Evolutionary conservation across 2,329 filamentous ascomycete genomes (phyloP), one percentile per base, ranked within the genome.

Genomic region (Penicillium polonicum): DNA sequence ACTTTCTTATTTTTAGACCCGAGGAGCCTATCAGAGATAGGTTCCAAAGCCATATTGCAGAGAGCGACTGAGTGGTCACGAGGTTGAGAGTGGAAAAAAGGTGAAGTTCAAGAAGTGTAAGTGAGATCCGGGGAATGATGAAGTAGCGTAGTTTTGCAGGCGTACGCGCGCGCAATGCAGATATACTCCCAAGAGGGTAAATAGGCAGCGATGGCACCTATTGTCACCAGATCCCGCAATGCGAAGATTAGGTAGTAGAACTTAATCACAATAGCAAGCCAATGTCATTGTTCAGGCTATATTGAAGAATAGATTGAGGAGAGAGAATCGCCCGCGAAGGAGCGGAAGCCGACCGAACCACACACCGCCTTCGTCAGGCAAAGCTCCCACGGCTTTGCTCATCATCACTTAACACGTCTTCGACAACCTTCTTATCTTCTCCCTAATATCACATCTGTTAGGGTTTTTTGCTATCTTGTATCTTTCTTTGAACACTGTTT

Each of bases 1-100:
- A 97, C 91, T 72, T 93, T 91, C 79, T 94, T 96, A 73, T 84
- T 83, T 66, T 80, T 72, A 62, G 76, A 79, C 27, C 78, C 78
- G 45, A 78, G 55, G 19, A 57, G 70, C 52, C 80, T 80, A 73
- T 83, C 83, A 27, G 75, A 66, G 58, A 76, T 85, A 65, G 76
- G 81, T 70, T 77, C 79, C 46, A 78, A 75, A 62, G 82, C 76
- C 83, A 85, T 85, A 41, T 53, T 56, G 53, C 38, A 46, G 21
- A 27, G 35, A 42, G 41, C 49, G 15, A 27, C 35, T 1, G 39
- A 43, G 5, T 4, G 10, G 27, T 36, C 10, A 44, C 44, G 12
- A 27, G 39, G 43, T 10, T 39, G 38, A 25, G 45, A 42, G 53
- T 21, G 48, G 23, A 41, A 57, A 53, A 58, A 46, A 33, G 13